phyloP scores from a whole-genome alignment of 345 rosid species.

The Balakata baccata region DNA sequence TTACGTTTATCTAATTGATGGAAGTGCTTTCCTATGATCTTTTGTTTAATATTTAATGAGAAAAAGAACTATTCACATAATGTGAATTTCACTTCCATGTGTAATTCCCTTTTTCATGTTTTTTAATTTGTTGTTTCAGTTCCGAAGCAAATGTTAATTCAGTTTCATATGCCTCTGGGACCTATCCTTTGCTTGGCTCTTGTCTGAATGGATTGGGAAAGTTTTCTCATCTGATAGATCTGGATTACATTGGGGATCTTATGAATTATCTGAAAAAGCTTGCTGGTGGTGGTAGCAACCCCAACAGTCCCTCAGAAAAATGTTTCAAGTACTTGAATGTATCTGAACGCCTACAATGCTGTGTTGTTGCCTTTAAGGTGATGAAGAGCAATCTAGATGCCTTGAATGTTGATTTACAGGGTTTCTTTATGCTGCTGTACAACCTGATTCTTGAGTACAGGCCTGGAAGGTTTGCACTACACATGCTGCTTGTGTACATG shows the following conservation, averaged over 20 bases:
- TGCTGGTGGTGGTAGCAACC: slow-evolving; percentile 51
- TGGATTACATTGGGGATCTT: slow-evolving; percentile 86
- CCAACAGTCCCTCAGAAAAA: slow-evolving; percentile 39
- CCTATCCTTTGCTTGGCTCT: slow-evolving; percentile 73
- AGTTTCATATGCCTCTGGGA: slow-evolving; percentile 35
- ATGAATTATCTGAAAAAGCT: slow-evolving; percentile 83
- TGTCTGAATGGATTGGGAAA: slow-evolving; percentile 83
- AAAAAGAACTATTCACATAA: not conserved
- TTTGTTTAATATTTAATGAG: not conserved
- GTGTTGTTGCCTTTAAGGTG: slow-evolving; percentile 91
- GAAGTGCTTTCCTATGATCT: not conserved
- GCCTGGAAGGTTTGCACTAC: slow-evolving; percentile 78
- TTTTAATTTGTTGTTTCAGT: slow-evolving; percentile 33
- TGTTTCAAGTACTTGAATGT: slow-evolving; percentile 42
- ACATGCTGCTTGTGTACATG: not conserved
- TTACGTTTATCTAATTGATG: not conserved
- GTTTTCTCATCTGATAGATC: slow-evolving; percentile 77
- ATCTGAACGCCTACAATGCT: slow-evolving; percentile 77
- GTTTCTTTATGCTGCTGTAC: slow-evolving; percentile 83
- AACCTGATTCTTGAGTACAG: slow-evolving; percentile 82
- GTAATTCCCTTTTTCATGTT: not conserved
- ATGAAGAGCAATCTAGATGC: slow-evolving; percentile 96
- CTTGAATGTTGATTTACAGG: slow-evolving; percentile 90
- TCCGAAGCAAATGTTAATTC: slow-evolving; percentile 37
- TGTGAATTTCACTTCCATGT: not conserved